Base-by-base conservation (phyloP, 2,329 filamentous ascomycete genomes). In the Fonsecaea nubica region DNA sequence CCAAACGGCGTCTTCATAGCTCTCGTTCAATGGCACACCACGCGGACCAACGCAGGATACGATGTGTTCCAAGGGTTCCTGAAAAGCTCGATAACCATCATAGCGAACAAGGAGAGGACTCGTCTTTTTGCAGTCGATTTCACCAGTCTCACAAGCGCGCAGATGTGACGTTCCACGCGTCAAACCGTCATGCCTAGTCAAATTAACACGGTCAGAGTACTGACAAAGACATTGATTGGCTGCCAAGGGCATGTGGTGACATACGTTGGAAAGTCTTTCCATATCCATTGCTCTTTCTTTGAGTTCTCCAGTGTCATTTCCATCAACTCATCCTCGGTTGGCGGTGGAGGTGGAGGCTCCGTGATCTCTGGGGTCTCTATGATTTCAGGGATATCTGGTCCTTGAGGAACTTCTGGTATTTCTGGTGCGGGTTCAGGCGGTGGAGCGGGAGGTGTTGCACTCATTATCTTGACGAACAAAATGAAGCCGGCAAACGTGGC, bases 11-110 rank as follows among this genome's bases (percentile, higher is more conserved):
- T 92, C 89, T 67, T 88, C 84, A 7, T 86, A 77, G 56, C 82
- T 82, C 64, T 84, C 80, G 52, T 89, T 89, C 4, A 85, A 79
- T 1, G 77, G 71, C 42, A 79, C 74, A 25, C 82, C 81, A 62
- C 82, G 76, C 1, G 90, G 87, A 1, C 90, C 90, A 58, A 86
- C 80, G 75, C 91, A 93, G 1, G 88, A 77, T 5, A 87, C 82
- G 72, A 89, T 69, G 33, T 71, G 66, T 15, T 63, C 52, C 13
- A 63, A 45, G 32, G 64, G 59, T 58, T 74, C 72, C 36, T 70
- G 45, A n/a, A 72, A 66, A 52, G 67, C 65, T 32, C 67, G 69
- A 56, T 72, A 70, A 9, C 70, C 70, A 50, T 72, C 69, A 59
- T 74, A 74, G 8, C 70, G 71, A 64, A 72, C 55, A 36, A 73